A percentile compares a stretch with the other conserved stretches of the same genome.
Conservation (phyloP, 129 eudicot genomes). For the Centrapalus pauciflorus region DNA sequence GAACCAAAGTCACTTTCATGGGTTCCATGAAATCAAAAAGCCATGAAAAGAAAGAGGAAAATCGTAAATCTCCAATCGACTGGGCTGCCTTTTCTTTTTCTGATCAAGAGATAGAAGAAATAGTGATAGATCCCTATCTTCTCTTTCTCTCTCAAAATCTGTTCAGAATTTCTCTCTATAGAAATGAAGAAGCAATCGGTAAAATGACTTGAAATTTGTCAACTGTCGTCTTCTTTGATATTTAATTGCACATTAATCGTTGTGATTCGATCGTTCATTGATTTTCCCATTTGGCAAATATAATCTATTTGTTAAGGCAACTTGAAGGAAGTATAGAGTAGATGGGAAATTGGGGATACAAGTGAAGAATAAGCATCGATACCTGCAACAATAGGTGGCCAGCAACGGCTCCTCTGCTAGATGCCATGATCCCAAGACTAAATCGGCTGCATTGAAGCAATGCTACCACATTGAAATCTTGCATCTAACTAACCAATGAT, state of each 20-base stretch:
- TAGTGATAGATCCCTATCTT: conserved; percentile 40
- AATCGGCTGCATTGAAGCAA: conserved; percentile 91
- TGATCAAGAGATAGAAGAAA: conserved; percentile 23
- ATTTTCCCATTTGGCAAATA: conserved; percentile 34
- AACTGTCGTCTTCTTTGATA: conserved; percentile 39
- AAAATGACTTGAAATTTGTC: conserved; percentile 52
- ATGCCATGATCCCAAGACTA: conserved; percentile 98
- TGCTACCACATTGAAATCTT: conserved; percentile 79
- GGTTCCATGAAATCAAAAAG: conserved; percentile 16
- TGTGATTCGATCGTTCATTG: conserved; percentile 40
- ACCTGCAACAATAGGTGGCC: conserved; percentile 92
- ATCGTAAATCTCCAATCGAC: conserved; percentile 11
- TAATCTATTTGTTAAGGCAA: background rate
- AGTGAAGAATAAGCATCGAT: conserved; percentile 1
- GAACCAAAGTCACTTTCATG: conserved; percentile 18
- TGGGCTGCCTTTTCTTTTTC: conserved; percentile 35
- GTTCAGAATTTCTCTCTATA: conserved; percentile 24
- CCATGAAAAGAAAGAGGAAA: conserved; percentile 6
- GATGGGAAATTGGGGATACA: background rate
- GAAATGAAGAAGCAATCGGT: conserved; percentile 15
- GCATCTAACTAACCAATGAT: no score
- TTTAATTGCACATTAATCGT: conserved; percentile 26
- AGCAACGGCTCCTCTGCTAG: conserved; percentile 87
- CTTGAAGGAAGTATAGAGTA: background rate
- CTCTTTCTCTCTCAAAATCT: conserved; percentile 29